Percentiles rank a stretch among this genome's conserved stretches.
Conservation (phyloP, 306 rosid species). For the Clitoria ternatea region DNA sequence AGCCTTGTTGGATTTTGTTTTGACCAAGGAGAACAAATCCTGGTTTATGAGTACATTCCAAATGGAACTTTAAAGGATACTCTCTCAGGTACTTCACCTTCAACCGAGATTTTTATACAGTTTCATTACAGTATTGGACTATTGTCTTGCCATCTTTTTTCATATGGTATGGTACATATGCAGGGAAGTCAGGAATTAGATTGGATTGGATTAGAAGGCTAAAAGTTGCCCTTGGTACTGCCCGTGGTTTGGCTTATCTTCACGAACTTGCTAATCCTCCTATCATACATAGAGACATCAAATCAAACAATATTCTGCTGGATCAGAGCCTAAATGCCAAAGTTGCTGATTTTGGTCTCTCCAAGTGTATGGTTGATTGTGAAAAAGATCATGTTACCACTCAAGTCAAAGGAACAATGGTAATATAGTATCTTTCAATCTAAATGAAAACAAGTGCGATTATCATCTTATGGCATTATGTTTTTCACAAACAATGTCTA, state of each 20-base stretch:
- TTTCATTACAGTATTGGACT: neutral
- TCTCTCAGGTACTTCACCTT: conserved; percentile 42
- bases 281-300: conserved; percentile 67
- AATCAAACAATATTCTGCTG: conserved; percentile 57
- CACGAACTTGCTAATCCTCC: conserved; percentile 67
- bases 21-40: conserved; percentile 59
- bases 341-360: conserved; percentile 69
- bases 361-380: conserved; percentile 44
- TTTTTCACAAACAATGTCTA: too few relatives aligned
- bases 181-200: conserved; percentile 52
- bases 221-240: conserved; percentile 44
- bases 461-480: too few relatives aligned
- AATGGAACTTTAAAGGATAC: conserved; percentile 54
- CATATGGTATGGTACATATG: neutral
- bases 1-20: conserved; percentile 62
- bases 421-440: conserved; percentile 37
- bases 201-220: conserved; percentile 63
- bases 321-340: conserved; percentile 49
- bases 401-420: conserved; percentile 71
- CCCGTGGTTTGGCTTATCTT: conserved; percentile 59
- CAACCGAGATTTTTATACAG: neutral
- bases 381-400: conserved; percentile 48
- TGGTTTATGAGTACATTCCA: conserved; percentile 50
- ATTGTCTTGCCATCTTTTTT: neutral
- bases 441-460: too few relatives aligned